Evolutionary conservation across 768 basidiomycete genomes (phyloP).

Genomic region (Tremella fuciformis): DNA sequence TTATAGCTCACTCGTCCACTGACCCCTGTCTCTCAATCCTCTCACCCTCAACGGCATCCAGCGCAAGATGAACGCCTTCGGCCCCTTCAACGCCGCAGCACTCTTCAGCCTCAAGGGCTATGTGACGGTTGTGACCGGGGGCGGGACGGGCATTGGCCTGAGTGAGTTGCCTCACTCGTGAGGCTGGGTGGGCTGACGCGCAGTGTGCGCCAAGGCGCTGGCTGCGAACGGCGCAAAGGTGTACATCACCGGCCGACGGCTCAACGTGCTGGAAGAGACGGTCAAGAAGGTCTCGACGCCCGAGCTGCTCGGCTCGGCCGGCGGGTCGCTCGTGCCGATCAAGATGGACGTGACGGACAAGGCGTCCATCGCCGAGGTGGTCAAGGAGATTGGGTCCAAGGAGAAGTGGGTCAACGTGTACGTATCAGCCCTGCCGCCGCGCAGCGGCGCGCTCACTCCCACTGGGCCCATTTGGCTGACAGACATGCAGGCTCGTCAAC

Average conservation of each 20-base stretch:
- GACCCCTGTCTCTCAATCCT: no score
- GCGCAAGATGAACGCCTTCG: constrained; percentile 4
- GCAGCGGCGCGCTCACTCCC: background rate
- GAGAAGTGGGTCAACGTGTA: constrained; percentile 48
- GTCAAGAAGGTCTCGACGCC: constrained; percentile 22
- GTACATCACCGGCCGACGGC: constrained; percentile 44
- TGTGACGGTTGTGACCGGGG: constrained; percentile 42
- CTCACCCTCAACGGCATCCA: no score
- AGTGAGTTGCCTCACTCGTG: constrained; percentile 13
- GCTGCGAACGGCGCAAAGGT: constrained; percentile 43
- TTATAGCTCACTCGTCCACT: no score
- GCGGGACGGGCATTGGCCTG: constrained; percentile 29
- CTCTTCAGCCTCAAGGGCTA: constrained; percentile 42
- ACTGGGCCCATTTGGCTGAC: background rate
- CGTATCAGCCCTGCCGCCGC: constrained; percentile 39
- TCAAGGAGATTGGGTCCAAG: constrained; percentile 25
- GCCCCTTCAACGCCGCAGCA: constrained; percentile 1
- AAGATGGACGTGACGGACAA: constrained; percentile 31
- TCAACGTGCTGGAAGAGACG: constrained; percentile 30
- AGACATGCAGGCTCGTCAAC: constrained; percentile 4
- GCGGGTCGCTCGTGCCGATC: constrained; percentile 32
- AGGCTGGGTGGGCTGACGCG: background rate
- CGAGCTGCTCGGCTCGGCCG: constrained; percentile 7
- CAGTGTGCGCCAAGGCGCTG: constrained; percentile 31
- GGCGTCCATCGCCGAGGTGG: constrained; percentile 21